Base-by-base conservation (phyloP, 768 basidiomycete species). In the Termitomyces sp. region DNA sequence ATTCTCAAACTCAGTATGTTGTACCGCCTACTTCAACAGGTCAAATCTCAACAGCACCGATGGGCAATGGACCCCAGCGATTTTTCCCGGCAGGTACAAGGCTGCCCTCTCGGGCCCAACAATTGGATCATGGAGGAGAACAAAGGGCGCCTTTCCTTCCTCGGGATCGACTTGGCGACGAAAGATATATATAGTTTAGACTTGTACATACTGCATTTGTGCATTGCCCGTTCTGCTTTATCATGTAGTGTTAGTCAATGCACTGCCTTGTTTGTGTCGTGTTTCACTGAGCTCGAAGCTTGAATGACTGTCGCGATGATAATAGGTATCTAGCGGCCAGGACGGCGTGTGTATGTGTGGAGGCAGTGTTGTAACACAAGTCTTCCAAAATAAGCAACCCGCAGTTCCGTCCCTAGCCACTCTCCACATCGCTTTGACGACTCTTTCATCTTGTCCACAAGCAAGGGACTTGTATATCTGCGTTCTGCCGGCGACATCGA, bases 131-230 rank as follows among this genome's bases (percentile, higher is more conserved):
- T 30, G 69, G 72, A 22, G 68, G 72, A 42, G 73, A 71, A 53
- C 85, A 88, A 58, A 77, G 85, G 64, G 73, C 75, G 59, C 82
- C 84, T 42, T 88, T 88, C 67, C 65, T 81, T 37, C 76, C 70
- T 55, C 53, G 58, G 20, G 47, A 53, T 53, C 66, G 67, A 51
- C 32, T 22, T 26, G 44, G 55, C 26, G 36, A 46, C n/a, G 43
- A 58, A 53, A 37, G 44, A 52, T 57, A 59, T 54, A 53, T 48
- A 47, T 64, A 59, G 54, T 44, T 50, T 55, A 47, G 13, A 49
- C 30, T 53, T 32, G 22, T 48, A 30, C 46, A 22, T 30, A 13
- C 36, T 44, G 34, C 14, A 26, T 39, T 39, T 51, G 26, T 33
- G 32, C 47, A 7, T 12, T 33, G 3, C 48, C 40, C 27, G 40